Evolutionary conservation across 768 basidiomycete species (phyloP).

Genomic region (Rhodotorula paludigena): DNA sequence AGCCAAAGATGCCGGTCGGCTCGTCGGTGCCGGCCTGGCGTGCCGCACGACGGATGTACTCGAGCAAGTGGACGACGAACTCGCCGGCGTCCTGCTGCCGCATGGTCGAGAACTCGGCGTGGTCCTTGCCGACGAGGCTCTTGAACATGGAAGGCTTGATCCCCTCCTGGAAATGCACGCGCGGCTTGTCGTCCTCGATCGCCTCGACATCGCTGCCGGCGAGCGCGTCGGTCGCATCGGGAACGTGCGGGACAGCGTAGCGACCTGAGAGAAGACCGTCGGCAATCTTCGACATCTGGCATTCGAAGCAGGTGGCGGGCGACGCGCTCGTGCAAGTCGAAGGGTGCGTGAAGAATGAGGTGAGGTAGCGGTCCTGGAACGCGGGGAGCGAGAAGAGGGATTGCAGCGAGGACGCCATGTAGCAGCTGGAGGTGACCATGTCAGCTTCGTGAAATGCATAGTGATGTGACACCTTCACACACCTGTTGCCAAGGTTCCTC

Average conservation of each 20-base stretch:
- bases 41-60: constrained; percentile 53
- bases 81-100: constrained; percentile 95
- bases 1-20: constrained; percentile 70
- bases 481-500: constrained; percentile 87
- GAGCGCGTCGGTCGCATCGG: constrained; percentile 15
- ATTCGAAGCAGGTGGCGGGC: constrained; percentile 83
- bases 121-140: constrained; percentile 80
- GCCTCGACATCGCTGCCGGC: constrained; percentile 30
- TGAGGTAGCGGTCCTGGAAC: constrained; percentile 69
- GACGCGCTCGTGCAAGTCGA: constrained; percentile 60
- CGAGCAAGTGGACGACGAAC: constrained; percentile 77
- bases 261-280: constrained; percentile 90
- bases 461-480: constrained; percentile 4
- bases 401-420: constrained; percentile 93
- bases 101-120: constrained; percentile 93
- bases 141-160: constrained; percentile 80
- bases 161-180: constrained; percentile 72
- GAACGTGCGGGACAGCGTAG: constrained; percentile 62
- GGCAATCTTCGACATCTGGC: constrained; percentile 85
- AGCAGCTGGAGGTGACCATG: constrained; percentile 60
- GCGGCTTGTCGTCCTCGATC: constrained; percentile 41
- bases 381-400: constrained; percentile 71
- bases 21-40: constrained; percentile 48
- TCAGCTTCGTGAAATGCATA: neutral
- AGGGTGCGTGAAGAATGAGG: constrained; percentile 56